Base-by-base conservation (phyloP, 495 filamentous ascomycete genomes). In the Daldinia caldariorum region DNA sequence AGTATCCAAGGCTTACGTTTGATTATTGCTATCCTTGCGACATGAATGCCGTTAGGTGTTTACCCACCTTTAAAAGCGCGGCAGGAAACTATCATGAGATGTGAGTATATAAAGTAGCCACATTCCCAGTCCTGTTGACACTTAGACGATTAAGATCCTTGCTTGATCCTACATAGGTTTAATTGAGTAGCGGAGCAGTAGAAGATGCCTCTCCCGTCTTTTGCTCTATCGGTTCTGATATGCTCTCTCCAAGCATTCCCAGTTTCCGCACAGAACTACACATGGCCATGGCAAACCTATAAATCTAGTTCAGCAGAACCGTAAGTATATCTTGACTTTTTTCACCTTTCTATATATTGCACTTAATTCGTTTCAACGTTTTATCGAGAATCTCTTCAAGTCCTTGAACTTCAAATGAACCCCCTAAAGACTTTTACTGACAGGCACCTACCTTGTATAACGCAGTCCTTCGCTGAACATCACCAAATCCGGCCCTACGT, bases 261-360 rank as follows among this genome's bases (percentile, higher is more conserved):
- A 7, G 50, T 59, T 13, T 69, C 35, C 6, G 66, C 63, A 16
- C 57, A 71, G 34, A 58, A 66, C 41, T 26, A 34, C 9, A 32
- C 58, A 45, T 72, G 69, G 69, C 64, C 69, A 20, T 72, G 66
- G 63, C 69, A 72, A 47, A 67, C 64, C 6, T 72, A 64, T 38
- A 72, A 56, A 39, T 69, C 69, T 35, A 65, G 38, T 41, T 29
- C 20, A 7, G 45, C 59, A 8, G 54, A 69, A 32, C 64, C 69
- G 66, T 69, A 63, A 69, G 66, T 63, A 32, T 18, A 32, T 22
- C 8, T 14, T 32, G 18, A 5, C 50, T 37, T 20, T 16, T 16
- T 26, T 58, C 12, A 49, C 31, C 32, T 43, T 10, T 16, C 13
- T 12, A 53, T 32, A 32, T 7, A n/a, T 12, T 9, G n/a, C 6